Base-by-base conservation (phyloP, 2,329 filamentous ascomycete genomes). In the Trichoderma sp. region DNA sequence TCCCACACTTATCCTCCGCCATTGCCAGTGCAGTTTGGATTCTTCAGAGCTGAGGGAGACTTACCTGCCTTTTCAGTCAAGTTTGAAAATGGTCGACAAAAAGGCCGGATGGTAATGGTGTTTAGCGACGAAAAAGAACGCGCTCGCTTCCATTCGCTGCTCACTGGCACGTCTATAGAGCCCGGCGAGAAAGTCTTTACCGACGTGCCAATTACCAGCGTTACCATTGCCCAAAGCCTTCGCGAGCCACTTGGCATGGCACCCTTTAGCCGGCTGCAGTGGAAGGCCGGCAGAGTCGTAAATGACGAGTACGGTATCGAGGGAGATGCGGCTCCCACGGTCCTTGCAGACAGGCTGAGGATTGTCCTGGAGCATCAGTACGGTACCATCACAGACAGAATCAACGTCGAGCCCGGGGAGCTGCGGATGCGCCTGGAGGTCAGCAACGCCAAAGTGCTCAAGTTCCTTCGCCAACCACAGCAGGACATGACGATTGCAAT, bases 401-500 rank as follows among this genome's bases (percentile, higher is more conserved):
- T 97, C 78, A 97, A 97, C 76, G 86, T 97, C 76, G 91, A 87
- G 2, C 91, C 91, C 12, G 92, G 92, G n/a, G 92, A 94, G 80
- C 79, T 94, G 75, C 89, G 89, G 76, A 80, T 94, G 63, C 86
- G 89, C 34, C 83, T 94, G 39, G 89, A 92, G 74, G 87, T 91
- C 36, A 84, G 86, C 70, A 87, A 89, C 68, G 85, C 86, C 26
- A 89, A 89, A 64, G 84, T 89, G 15, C 82, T 96, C 62, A 89
- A 89, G 73, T 81, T 95, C 47, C 84, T 92, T 71, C 91, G 94
- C 51, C 89, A 91, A 72, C 88, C 90, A 2, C 94, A 97, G 80
- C 84, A 89, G 71, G 94, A 97, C 78, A 84, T 95, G 80, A 94
- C 92, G 0, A 85, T 94, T 69, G 91, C 93, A 0, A 84, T 97